Conservation (phyloP, 1,139 yeast species). For the Kluyveromyces marxianus region DNA sequence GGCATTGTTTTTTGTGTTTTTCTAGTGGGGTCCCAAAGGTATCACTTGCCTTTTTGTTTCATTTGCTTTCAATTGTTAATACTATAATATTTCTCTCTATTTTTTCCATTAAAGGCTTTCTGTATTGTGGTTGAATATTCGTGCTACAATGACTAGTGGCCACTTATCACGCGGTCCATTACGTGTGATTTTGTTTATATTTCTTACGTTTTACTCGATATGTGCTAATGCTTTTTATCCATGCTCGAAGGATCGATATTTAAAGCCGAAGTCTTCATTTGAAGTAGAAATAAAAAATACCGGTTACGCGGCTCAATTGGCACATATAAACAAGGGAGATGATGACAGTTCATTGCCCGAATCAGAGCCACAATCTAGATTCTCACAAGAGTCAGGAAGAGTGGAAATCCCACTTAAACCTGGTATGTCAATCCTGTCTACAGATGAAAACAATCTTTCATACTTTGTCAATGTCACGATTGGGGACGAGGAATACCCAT, state of each 20-base stretch:
- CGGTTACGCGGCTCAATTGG: neutral
- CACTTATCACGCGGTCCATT: neutral
- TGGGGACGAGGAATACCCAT: constrained; percentile 37
- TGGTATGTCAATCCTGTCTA: constrained; percentile 22
- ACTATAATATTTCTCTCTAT: too few species aligned
- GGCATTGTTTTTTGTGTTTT: too few species aligned
- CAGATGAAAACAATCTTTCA: constrained; percentile 30
- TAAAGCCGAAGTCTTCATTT: neutral
- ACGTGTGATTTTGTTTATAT: neutral
- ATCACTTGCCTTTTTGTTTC: too few species aligned
- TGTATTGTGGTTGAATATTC: neutral
- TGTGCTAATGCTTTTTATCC: constrained; percentile 4
- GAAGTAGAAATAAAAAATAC: neutral
- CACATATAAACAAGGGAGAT: neutral
- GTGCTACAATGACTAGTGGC: too few species aligned
- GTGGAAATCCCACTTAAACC: constrained; percentile 19
- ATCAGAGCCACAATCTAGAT: too few species aligned
- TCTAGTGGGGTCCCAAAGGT: too few species aligned
- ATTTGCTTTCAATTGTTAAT: too few species aligned
- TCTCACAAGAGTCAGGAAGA: neutral
- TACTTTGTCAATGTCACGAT: constrained; percentile 33
- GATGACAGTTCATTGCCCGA: too few species aligned
- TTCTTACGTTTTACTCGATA: neutral
- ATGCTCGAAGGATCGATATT: neutral
- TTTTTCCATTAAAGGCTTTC: neutral